Evolutionary conservation across 2,329 filamentous ascomycete genomes (phyloP), one percentile per base, ranked within the genome.

Genomic region (Penicillium psychrosexuale): DNA sequence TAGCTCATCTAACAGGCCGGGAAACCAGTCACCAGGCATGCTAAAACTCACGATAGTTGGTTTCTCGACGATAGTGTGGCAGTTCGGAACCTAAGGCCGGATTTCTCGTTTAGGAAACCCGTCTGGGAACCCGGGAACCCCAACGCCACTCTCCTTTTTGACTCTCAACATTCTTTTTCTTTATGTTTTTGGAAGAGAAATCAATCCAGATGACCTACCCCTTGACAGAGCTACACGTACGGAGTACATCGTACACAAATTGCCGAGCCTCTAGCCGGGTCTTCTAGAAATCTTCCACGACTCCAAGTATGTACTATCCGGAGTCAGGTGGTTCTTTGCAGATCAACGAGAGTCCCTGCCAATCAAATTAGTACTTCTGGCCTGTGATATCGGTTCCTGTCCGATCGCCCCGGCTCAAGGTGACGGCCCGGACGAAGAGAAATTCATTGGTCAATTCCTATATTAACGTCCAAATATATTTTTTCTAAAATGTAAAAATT

Each of bases 21-120:
- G 3, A 7, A 30, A 27, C 7, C 3, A 17, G 40, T 55, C 53
- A 52, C 34, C 53, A 34, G 47, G 51, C 47, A 30, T 12, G 34
- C 34, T 13, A 22, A 42, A 40, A 34, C 38, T 3, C 45, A 52
- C 50, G 42, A 52, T 52, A 45, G 28, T 43, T 5, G 5, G 22
- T 28, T 39, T 12, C 13, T 39, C 5, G 9, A 43, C 40, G 39
- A 40, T 19, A 19, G 19, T 39, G 38, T 27, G 38, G 39, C 39
- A n/a, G 40, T 34, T 53, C 37, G 30, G 51, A 37, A 53, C 17
- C n/a, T 28, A 30, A 50, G 33, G n/a, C 47, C 50, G 54, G 54
- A 56, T 53, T 48, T 48, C 54, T 56, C 11, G 6, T 44, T 56
- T 27, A 28, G 54, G 54, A 31, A 56, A 48, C 13, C 54, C 54